Evolutionary conservation across 495 filamentous ascomycete genomes (phyloP).

Genomic region (Lepidopterella palustris): DNA sequence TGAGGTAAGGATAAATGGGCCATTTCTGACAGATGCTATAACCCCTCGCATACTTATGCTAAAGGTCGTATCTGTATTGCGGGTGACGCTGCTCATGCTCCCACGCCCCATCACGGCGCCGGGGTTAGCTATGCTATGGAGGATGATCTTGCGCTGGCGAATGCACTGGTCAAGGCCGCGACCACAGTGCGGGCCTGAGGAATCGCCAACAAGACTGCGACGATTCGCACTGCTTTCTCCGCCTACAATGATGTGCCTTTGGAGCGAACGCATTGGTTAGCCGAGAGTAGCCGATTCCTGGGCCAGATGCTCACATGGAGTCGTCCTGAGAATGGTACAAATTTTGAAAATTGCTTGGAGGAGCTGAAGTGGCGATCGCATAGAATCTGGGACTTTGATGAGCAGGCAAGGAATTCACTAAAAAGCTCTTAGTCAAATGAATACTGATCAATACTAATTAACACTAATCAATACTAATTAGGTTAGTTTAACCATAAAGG

Average conservation of each 20-base stretch:
- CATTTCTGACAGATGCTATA: constrained; percentile 50
- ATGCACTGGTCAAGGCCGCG: constrained; percentile 46
- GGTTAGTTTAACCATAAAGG: no score
- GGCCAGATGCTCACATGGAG: not conserved
- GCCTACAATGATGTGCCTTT: not conserved
- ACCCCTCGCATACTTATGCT: constrained; percentile 47
- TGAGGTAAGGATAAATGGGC: constrained; percentile 50
- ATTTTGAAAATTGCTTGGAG: constrained; percentile 33
- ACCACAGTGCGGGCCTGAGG: not conserved
- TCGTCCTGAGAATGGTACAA: constrained; percentile 16
- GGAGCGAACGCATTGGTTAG: not conserved
- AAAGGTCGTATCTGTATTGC: constrained; percentile 51
- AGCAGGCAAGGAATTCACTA: no score
- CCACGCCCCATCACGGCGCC: constrained; percentile 62
- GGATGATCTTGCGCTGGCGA: constrained; percentile 55
- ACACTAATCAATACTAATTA: no score
- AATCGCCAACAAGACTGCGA: not conserved
- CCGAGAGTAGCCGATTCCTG: not conserved
- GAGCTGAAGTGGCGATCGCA: constrained; percentile 31
- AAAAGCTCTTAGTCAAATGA: no score
- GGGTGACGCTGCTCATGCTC: constrained; percentile 65
- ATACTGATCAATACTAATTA: no score
- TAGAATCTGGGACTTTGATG: constrained; percentile 37
- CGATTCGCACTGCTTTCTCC: not conserved
- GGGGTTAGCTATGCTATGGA: constrained; percentile 65